These are phyloP conservation scores for Salvia hispanica DNA, from an alignment of 257 asterid genomes.

Conservation along the genomic window DNA sequence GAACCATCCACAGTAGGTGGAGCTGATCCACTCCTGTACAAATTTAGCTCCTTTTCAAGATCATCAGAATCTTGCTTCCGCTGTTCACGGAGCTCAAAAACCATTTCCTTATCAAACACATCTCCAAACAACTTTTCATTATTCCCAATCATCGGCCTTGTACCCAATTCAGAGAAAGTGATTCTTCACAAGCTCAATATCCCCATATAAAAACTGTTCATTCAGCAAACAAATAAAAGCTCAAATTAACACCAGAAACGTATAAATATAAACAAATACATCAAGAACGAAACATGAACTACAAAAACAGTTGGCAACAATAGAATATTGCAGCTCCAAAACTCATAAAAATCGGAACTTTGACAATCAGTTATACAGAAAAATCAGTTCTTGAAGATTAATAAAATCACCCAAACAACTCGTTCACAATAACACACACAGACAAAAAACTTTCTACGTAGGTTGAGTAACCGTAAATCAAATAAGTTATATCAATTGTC, in stretches of 20 bases:
- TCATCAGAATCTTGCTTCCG: constrained; percentile 76
- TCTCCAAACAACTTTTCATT: constrained; percentile 79
- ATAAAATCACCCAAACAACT: constrained; percentile 30
- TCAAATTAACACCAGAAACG: constrained; percentile 32
- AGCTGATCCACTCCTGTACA: constrained; percentile 97
- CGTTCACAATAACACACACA: constrained; percentile 32
- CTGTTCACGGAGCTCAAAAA: constrained; percentile 71
- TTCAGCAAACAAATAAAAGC: constrained; percentile 26
- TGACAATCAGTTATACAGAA: constrained; percentile 36
- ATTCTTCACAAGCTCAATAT: constrained; percentile 28
- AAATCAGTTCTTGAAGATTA: constrained; percentile 27
- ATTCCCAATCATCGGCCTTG: constrained; percentile 70
- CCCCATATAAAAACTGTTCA: constrained; percentile 32
- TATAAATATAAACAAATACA: constrained; percentile 34
- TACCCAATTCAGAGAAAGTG: constrained; percentile 75
- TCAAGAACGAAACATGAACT: constrained; percentile 18
- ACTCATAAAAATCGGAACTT: constrained; percentile 45
- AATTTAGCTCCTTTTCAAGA: constrained; percentile 83
- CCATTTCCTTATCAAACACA: constrained; percentile 81
- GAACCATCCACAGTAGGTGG: constrained; percentile 99
- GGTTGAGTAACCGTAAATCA: constrained; percentile 28
- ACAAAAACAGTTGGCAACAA: constrained; percentile 24
- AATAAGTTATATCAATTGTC: constrained; percentile 29
- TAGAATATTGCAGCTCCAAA: constrained; percentile 27
- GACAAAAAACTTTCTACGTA: constrained; percentile 31